Evolutionary conservation across 495 filamentous ascomycete species (phyloP).

Genomic region (Neurospora sp.): DNA sequence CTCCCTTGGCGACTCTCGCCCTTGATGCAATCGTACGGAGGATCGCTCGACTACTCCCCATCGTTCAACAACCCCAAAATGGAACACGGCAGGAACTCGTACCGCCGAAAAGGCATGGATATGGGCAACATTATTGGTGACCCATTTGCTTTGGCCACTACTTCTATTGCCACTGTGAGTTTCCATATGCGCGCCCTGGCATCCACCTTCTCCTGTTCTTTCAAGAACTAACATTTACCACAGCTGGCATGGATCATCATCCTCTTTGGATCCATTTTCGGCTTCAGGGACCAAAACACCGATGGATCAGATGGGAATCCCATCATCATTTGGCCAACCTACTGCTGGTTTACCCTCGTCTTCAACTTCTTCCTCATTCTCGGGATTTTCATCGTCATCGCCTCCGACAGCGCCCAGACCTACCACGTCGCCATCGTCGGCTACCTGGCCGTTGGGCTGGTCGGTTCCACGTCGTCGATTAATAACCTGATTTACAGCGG

Average conservation of each 20-base stretch:
- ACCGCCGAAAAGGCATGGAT: constrained; percentile 52
- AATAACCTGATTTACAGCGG: constrained; percentile 69
- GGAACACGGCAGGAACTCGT: constrained; percentile 51
- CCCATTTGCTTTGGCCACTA: constrained; percentile 89
- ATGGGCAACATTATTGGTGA: constrained; percentile 88
- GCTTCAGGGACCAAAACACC: constrained; percentile 29
- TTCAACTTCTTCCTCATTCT: constrained; percentile 77
- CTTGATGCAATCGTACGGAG: constrained; percentile 59
- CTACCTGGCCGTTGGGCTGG: constrained; percentile 71
- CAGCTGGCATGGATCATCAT: constrained; percentile 93
- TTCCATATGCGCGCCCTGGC: neutral
- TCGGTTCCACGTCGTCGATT: constrained; percentile 73
- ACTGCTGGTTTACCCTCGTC: constrained; percentile 80
- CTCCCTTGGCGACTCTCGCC: constrained; percentile 13
- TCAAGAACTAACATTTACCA: constrained; percentile 16
- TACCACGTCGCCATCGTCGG: constrained; percentile 91
- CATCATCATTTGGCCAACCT: constrained; percentile 57
- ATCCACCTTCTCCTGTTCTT: neutral
- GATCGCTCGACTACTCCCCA: constrained; percentile 60
- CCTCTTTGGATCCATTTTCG: constrained; percentile 76
- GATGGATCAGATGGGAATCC: neutral
- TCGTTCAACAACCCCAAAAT: constrained; percentile 63
- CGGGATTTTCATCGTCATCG: constrained; percentile 70
- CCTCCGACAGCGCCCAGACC: constrained; percentile 68
- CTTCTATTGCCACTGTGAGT: constrained; percentile 84